phyloP scores from a whole-genome alignment of 306 rosid genomes.

The Morella rubra region DNA sequence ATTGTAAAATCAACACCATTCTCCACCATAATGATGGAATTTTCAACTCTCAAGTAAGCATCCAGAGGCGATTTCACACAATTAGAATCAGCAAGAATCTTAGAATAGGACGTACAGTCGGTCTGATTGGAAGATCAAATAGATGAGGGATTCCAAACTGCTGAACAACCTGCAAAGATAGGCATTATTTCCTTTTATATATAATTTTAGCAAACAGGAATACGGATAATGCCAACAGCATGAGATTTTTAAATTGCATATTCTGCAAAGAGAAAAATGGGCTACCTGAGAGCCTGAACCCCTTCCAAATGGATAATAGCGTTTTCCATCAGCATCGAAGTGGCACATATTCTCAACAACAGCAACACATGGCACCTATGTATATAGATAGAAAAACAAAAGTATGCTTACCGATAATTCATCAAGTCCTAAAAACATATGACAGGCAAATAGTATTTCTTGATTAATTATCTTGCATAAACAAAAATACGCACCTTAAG shows the following conservation, averaged over 20 bases:
- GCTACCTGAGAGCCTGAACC: conserved; percentile 95
- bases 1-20: neutral
- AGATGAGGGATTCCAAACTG: conserved; percentile 98
- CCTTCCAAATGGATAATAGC: conserved; percentile 90
- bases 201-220: conserved; percentile 7
- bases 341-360: conserved; percentile 98
- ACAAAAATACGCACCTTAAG: conserved; percentile 64
- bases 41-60: neutral
- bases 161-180: conserved; percentile 75
- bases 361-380: conserved; percentile 95
- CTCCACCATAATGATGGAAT: neutral
- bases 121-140: conserved; percentile 93
- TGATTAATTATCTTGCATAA: conserved; percentile 4
- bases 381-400: conserved; percentile 19
- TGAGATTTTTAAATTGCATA: conserved; percentile 4
- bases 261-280: conserved; percentile 2
- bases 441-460: conserved; percentile 17
- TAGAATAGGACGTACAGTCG: conserved; percentile 59
- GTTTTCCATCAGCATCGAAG: conserved; percentile 95
- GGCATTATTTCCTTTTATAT: conserved; percentile 26
- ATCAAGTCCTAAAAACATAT: neutral
- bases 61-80: neutral
- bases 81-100: conserved; percentile 4
- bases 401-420: neutral
- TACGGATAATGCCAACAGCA: neutral